Evolutionary conservation across 179 eudicot genomes (phyloP).

Genomic region (Silene noctiflora): DNA sequence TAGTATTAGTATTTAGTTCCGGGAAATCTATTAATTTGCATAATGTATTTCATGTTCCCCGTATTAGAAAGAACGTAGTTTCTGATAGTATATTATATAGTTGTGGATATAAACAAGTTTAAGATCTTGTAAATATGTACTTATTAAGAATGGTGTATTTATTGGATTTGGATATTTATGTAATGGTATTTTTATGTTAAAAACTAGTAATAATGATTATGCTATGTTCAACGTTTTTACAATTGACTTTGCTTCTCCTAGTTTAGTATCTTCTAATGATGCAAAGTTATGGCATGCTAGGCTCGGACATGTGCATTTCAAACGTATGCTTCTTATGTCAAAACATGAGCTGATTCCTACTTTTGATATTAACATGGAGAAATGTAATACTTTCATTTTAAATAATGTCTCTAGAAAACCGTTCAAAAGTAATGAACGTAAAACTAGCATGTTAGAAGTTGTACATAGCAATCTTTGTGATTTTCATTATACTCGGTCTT

Average conservation of each 20-base stretch:
- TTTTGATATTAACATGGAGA: not conserved
- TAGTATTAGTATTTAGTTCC: not conserved
- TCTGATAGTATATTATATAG: too few relatives aligned
- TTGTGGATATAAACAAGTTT: too few relatives aligned
- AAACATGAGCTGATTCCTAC: not conserved
- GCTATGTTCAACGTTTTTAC: too few relatives aligned
- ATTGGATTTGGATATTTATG: too few relatives aligned
- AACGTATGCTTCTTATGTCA: not conserved
- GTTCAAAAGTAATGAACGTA: not conserved
- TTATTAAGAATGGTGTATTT: too few relatives aligned
- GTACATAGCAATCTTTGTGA: not conserved
- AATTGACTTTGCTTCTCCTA: too few relatives aligned
- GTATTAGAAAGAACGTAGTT: too few relatives aligned
- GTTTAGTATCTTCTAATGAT: too few relatives aligned
- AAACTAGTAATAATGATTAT: not conserved
- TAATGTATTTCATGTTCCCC: not conserved
- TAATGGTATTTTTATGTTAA: too few relatives aligned
- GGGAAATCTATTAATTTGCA: not conserved
- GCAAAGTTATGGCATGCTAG: not conserved
- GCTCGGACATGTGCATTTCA: not conserved
- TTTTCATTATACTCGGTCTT: not conserved
- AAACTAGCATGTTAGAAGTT: too few relatives aligned
- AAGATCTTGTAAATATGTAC: too few relatives aligned
- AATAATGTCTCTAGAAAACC: not conserved
- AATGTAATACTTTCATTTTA: conserved; percentile 1